Base-by-base conservation (phyloP, 305 asterid species). In the Solanum hybrid region DNA sequence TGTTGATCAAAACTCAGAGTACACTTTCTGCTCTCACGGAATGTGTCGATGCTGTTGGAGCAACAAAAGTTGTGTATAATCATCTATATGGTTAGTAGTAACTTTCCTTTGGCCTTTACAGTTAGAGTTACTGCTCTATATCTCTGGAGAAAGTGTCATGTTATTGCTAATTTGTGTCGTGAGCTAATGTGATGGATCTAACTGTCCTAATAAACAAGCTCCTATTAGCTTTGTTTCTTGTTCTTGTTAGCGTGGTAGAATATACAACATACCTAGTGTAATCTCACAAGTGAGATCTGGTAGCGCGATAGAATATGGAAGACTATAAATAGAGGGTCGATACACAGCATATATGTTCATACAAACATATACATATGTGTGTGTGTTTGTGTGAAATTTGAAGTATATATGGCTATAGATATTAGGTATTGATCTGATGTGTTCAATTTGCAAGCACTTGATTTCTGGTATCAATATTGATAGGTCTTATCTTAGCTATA, bases 31-130 rank as follows among this genome's bases (percentile, higher is more conserved):
- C 98, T 81, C 94, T 97, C 11, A 91, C 95, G 86, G 95, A 94
- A 79, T 95, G 96, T 91, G 92, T 96, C 72, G 70, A 39, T 32
- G 94, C 97, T 87, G 93, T 92, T 81, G 97, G 98, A 89, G 99
- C 99, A 20, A 96, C 97, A 3, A 95, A 94, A 90, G 93, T 97
- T 6, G 97, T 96, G 82, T 97, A 92, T 85, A 97, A 95, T 91
- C 96, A 96, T 95, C 99, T 95, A 84, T 96, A 96, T 87, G 99
- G 98, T 96, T 3, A 41, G 87, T 90, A 51, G 95, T 61, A 79
- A 77, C 89, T 6, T 10, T 72, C 81, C 70, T 79, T 24, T 76
- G 6, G 33, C 39, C 26, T 27, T 24, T 79, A 1, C 34, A 11
- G 2, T 5, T 72, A n/a, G 68, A 45, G 37, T 45, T 45, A 3